Percentiles rank a stretch among this genome's conserved stretches.
These are phyloP conservation scores for Rheum nobile DNA, from an alignment of 148 eudicot species.

Conservation along the genomic window DNA sequence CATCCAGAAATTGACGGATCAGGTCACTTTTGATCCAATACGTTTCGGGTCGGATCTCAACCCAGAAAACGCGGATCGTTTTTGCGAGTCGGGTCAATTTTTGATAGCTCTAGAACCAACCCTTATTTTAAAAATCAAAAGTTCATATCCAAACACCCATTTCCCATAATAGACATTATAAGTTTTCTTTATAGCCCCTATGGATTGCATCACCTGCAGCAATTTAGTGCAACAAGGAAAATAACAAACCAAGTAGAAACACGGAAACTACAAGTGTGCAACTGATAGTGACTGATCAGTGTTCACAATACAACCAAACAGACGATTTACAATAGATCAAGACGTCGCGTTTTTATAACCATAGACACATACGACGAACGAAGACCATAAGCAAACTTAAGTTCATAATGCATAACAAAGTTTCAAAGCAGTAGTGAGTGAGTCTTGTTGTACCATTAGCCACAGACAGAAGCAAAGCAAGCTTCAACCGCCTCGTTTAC, in stretches of 20 bases:
- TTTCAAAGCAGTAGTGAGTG: neutral
- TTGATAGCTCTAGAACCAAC: no score
- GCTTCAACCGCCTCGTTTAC: constrained; percentile 44
- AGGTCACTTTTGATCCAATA: no score
- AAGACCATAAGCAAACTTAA: neutral
- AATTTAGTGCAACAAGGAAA: neutral
- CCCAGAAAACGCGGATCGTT: no score
- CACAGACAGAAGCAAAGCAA: constrained; percentile 8
- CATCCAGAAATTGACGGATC: no score
- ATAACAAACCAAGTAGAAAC: neutral
- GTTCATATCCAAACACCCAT: no score
- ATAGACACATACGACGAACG: neutral
- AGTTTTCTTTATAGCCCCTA: no score
- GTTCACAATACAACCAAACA: neutral
- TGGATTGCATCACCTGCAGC: no score
- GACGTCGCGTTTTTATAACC: neutral
- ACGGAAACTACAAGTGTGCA: neutral
- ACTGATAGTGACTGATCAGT: neutral
- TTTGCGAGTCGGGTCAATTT: no score
- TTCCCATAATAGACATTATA: no score
- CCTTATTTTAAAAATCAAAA: no score
- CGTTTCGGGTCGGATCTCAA: no score
- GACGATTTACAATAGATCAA: neutral
- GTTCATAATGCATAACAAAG: neutral
- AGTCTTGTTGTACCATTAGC: neutral